phyloP scores from a whole-genome alignment of 2,329 filamentous ascomycete species.

The Esteya vermicola region DNA sequence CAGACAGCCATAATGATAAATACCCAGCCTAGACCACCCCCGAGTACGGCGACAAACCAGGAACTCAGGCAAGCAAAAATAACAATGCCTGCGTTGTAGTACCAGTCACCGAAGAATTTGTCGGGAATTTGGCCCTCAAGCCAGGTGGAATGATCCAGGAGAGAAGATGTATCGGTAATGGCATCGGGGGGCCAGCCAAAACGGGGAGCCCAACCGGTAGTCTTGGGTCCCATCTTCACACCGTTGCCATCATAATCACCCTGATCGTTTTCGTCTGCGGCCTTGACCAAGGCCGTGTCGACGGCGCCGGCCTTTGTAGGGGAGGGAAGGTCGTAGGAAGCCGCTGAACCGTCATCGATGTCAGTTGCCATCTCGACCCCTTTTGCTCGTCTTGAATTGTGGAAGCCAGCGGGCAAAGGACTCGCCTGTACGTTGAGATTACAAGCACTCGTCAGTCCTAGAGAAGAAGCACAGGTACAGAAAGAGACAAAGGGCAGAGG shows the following conservation, averaged over 20 bases:
- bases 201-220: slow-evolving; percentile 76
- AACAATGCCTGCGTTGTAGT: slow-evolving; percentile 91
- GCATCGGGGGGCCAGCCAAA: slow-evolving; percentile 58
- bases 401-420: slow-evolving; percentile 46
- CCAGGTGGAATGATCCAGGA: slow-evolving; percentile 80
- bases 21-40: slow-evolving; percentile 85
- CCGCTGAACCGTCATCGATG: slow-evolving; percentile 53
- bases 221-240: slow-evolving; percentile 34
- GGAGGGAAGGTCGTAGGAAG: slow-evolving; percentile 64
- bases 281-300: slow-evolving; percentile 22
- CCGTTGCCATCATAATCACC: slow-evolving; percentile 36
- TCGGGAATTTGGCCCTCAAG: slow-evolving; percentile 75
- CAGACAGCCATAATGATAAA: slow-evolving; percentile 86
- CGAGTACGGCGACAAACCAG: slow-evolving; percentile 79
- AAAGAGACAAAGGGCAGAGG: neutral
- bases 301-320: slow-evolving; percentile 58
- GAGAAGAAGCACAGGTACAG: neutral
- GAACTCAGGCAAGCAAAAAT: slow-evolving; percentile 82
- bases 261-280: slow-evolving; percentile 33
- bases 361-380: slow-evolving; percentile 66
- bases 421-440: too few relatives aligned
- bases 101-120: slow-evolving; percentile 94
- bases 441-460: too few relatives aligned
- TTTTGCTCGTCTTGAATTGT: slow-evolving; percentile 41
- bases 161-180: slow-evolving; percentile 43